Evolutionary conservation across 1,284 basidiomycete species (phyloP), one percentile per base, ranked within the genome.

Genomic region (Boletus calvinii): DNA sequence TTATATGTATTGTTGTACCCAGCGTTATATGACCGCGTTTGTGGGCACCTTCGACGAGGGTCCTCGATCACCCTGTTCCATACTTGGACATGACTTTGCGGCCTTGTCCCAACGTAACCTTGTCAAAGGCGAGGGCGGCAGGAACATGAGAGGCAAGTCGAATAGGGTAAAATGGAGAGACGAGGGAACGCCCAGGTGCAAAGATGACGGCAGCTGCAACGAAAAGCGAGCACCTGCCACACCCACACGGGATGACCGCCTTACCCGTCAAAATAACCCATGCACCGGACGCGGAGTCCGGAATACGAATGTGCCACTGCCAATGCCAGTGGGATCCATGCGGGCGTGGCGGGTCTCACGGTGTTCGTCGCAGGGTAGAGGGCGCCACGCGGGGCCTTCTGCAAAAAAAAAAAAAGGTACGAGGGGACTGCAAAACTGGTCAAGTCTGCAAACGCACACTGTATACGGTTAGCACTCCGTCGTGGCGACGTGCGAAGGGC

Each of bases 131-230:
- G n/a, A 55, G 44, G 30, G 32, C 37, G 60, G 43, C 40, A 45
- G 45, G 37, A 52, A 26, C 26, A 4, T 26, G 6, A 26, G 35
- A 38, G 52, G 44, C 22, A 44, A 50, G 46, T 50, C 47, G 43
- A 52, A 63, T 53, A 37, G 44, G 39, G 52, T 26, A 57, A 61
- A 37, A 56, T 55, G 59, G 51, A 52, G 34, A 37, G 48, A 45
- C 37, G 37, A 37, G 10, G 30, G 39, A 42, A 38, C 40, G 35
- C 9, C 9, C 22, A 36, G 29, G 30, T 46, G 35, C 37, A 29
- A 50, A 41, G 44, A 43, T 62, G 53, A 65, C 64, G 62, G 64
- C 62, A 66, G 36, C 46, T 41, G 39, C 59, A 37, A 52, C 35
- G 30, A 38, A 43, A 48, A 37, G 30, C 41, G 37, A 40, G 34